Percentiles rank a stretch among this genome's conserved stretches.
These are phyloP conservation scores for Teunomyces barrocoloradensis DNA, from an alignment of 805 yeast genomes.

Conservation along the genomic window DNA sequence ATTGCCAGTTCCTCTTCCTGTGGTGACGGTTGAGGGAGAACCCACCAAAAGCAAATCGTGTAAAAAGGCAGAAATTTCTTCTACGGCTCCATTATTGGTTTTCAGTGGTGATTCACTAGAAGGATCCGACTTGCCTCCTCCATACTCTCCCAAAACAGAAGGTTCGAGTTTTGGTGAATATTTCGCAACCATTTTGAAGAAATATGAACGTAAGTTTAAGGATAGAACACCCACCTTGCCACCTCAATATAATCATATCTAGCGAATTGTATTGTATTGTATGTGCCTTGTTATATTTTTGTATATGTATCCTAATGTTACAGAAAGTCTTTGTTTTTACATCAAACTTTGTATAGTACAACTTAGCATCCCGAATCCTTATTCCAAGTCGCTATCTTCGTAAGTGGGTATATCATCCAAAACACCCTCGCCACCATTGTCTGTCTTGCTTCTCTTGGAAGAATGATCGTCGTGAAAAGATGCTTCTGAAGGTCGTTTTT, in stretches of 20 bases:
- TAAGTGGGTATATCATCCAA: conserved; percentile 39
- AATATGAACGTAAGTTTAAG: not conserved
- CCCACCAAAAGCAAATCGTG: not conserved
- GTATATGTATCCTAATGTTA: conserved; percentile 1
- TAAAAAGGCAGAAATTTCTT: not conserved
- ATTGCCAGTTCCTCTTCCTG: not conserved
- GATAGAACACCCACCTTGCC: not conserved
- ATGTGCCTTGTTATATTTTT: not conserved
- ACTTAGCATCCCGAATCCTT: not conserved
- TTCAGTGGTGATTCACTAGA: not conserved
- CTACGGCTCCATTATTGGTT: not conserved
- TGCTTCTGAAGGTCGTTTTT: conserved; percentile 2
- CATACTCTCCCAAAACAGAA: not conserved
- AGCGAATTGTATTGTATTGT: not conserved
- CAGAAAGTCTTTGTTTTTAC: not conserved
- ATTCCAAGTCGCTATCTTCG: conserved; percentile 36
- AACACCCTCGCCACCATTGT: conserved; percentile 14
- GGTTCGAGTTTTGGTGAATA: not conserved
- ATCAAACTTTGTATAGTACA: not conserved
- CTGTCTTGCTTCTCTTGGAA: conserved; percentile 9
- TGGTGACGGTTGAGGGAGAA: not conserved
- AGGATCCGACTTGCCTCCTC: not conserved
- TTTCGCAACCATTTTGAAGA: not conserved
- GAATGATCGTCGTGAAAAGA: conserved; percentile 9
- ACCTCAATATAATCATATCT: not conserved